phyloP scores from a whole-genome alignment of 2,329 filamentous ascomycete genomes.

The Incumbomyces lentus region DNA sequence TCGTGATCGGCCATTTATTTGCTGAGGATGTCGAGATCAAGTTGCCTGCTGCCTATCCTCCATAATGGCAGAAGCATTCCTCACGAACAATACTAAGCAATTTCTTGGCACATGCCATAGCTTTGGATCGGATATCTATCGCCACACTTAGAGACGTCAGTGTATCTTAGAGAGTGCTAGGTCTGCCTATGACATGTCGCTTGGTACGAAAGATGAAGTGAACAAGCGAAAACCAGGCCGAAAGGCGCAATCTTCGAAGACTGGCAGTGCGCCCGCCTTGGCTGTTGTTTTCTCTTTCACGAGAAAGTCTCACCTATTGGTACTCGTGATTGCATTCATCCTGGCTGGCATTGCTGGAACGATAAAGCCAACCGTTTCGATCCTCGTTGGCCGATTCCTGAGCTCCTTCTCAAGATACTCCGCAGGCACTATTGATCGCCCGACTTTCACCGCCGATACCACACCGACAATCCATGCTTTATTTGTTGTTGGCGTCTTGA shows the following conservation, averaged over 20 bases:
- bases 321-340: constrained; percentile 45
- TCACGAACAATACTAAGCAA: constrained; percentile 24
- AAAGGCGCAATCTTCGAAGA: neutral
- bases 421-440: constrained; percentile 38
- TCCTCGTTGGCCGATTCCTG: constrained; percentile 67
- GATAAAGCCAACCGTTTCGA: constrained; percentile 53
- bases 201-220: neutral
- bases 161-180: too few relatives aligned
- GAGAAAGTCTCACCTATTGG: constrained; percentile 45
- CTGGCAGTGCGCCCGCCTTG: constrained; percentile 28
- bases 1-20: constrained; percentile 12
- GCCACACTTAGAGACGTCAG: too few relatives aligned
- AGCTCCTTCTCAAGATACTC: constrained; percentile 59
- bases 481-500: constrained; percentile 50
- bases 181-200: neutral
- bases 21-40: too few relatives aligned
- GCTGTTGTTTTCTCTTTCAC: constrained; percentile 63
- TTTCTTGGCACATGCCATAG: constrained; percentile 1
- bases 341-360: constrained; percentile 51
- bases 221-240: neutral
- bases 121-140: constrained; percentile 2
- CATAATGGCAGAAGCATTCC: constrained; percentile 13
- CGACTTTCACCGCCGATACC: constrained; percentile 46
- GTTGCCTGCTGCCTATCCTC: neutral
- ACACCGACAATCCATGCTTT: constrained; percentile 54